phyloP scores from a whole-genome alignment of 2,329 filamentous ascomycete genomes.

The Leptosphaerulina australis region DNA sequence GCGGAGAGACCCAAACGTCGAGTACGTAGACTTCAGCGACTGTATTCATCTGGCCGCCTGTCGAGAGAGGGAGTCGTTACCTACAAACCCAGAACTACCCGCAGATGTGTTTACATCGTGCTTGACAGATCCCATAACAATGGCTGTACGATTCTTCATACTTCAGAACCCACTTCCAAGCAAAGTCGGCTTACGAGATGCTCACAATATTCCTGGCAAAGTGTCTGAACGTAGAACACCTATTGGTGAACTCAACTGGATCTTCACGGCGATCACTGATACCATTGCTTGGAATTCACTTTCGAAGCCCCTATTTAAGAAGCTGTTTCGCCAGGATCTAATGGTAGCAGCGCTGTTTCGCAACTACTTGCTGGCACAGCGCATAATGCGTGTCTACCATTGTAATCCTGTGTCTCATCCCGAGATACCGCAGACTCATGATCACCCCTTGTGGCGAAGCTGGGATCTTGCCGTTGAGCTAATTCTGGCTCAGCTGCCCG shows the following conservation, averaged over 20 bases:
- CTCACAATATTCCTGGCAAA: slow-evolving; percentile 86
- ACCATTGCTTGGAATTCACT: slow-evolving; percentile 98
- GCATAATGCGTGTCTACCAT: slow-evolving; percentile 95
- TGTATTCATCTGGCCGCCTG: slow-evolving; percentile 94
- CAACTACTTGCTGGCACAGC: slow-evolving; percentile 92
- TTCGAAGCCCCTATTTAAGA: slow-evolving; percentile 88
- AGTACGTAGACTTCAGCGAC: slow-evolving; percentile 72
- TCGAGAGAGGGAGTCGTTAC: slow-evolving; percentile 85
- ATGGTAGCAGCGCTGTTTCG: slow-evolving; percentile 99
- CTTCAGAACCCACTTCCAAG: slow-evolving; percentile 80
- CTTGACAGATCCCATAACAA: slow-evolving; percentile 94
- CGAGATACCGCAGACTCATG: slow-evolving; percentile 88
- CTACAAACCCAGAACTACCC: slow-evolving; percentile 90
- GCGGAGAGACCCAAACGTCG: slow-evolving; percentile 73
- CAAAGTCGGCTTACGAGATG: slow-evolving; percentile 76
- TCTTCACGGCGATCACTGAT: slow-evolving; percentile 98
- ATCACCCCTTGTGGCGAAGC: slow-evolving; percentile 94
- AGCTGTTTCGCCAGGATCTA: slow-evolving; percentile 94
- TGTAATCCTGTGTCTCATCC: slow-evolving; percentile 94
- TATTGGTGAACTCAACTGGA: slow-evolving; percentile 97
- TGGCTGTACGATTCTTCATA: slow-evolving; percentile 95
- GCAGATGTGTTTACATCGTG: slow-evolving; percentile 96
- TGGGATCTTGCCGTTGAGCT: slow-evolving; percentile 98
- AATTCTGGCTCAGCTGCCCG: slow-evolving; percentile 86
- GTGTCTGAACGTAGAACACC: slow-evolving; percentile 93